Evolutionary conservation across 371 early-diverging fungal species (phyloP).

Genomic region (Umbelopsis sp.): DNA sequence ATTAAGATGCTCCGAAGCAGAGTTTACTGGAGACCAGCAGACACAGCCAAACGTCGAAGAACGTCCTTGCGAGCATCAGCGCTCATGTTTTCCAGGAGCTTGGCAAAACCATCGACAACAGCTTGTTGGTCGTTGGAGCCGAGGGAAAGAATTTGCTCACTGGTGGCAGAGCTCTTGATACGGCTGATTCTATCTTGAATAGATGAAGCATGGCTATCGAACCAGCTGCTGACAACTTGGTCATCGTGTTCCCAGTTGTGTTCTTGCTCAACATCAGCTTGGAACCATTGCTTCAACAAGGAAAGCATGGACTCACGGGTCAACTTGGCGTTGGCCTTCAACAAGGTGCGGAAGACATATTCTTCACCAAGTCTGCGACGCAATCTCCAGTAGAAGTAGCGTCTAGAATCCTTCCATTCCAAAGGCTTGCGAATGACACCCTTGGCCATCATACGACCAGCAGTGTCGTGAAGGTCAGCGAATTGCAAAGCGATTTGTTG

Average conservation of each 20-base stretch:
- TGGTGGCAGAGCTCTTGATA: constrained; percentile 42
- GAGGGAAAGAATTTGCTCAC: constrained; percentile 41
- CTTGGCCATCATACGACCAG: constrained; percentile 97
- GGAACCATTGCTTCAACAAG: constrained; percentile 65
- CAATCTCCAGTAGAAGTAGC: constrained; percentile 94
- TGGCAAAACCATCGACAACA: constrained; percentile 52
- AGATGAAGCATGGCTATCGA: constrained; percentile 54
- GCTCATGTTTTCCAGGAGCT: constrained; percentile 45
- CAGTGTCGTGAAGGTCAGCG: constrained; percentile 96
- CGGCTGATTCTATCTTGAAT: constrained; percentile 53
- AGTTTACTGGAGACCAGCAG: constrained; percentile 18
- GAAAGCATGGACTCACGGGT: constrained; percentile 51
- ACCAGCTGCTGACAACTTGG: constrained; percentile 63
- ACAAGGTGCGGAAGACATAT: constrained; percentile 63
- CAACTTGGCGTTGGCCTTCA: constrained; percentile 41
- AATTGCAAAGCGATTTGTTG: constrained; percentile 95
- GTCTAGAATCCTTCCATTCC: constrained; percentile 82
- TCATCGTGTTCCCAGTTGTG: constrained; percentile 61
- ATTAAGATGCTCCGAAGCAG: not conserved
- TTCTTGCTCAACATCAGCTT: constrained; percentile 34
- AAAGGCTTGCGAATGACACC: constrained; percentile 82
- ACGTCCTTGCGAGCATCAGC: constrained; percentile 44
- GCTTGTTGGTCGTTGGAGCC: constrained; percentile 49
- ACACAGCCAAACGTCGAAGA: constrained; percentile 40
- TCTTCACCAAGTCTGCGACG: constrained; percentile 81